Base-by-base conservation (phyloP, 2,329 filamentous ascomycete species). In the Colletotrichum liaoningense region DNA sequence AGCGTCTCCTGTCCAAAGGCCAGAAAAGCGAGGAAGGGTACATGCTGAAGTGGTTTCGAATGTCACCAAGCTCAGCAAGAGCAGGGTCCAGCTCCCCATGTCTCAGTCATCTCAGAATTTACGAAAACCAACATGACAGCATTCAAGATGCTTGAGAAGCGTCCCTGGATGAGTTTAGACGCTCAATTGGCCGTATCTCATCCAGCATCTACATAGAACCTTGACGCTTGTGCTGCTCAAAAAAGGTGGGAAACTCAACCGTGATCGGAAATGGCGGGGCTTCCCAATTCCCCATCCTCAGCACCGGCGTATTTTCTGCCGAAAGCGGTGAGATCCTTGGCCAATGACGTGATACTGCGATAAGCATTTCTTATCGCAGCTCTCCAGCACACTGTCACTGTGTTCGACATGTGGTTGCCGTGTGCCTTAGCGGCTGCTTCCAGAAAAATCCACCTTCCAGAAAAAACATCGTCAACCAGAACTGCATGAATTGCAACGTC, bases 371-470 rank as follows among this genome's bases (percentile, higher is more conserved):
- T 73, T 70, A 73, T 73, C 70, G 56, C 19, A 58, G 6, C 38
- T 57, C 28, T 24, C 11, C 12, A 12, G 33, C 33, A 19, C 22
- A 14, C 26, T 14, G 54, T 55, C 49, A 33, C 12, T 60, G 60
- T 38, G 33, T 33, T 28, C 14, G 26, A 60, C 59, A 38, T 60
- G 67, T 67, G 54, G 60, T 22, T 19, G 12, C 14, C 6, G 30
- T 28, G 19, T 52, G 42, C 28, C n/a, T 54, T 38, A 52, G 30
- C 54, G 60, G 56, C 46, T 26, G 67, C 60, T 70, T 73, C 70
- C 12, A 62, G 59, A 70, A 70, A 73, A 73, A 66, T 66, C 60
- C 60, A 73, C 56, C 42, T 46, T n/a, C 42, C 35, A 19, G 7
- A 28, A 65, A 56, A 35, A 58, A 4, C 54, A 59, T 28, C 55